A percentile compares a stretch with the other conserved stretches of the same genome.
Evolutionary conservation across 75 land plant species (phyloP).

Genomic region (Pinus tabuliformis): DNA sequence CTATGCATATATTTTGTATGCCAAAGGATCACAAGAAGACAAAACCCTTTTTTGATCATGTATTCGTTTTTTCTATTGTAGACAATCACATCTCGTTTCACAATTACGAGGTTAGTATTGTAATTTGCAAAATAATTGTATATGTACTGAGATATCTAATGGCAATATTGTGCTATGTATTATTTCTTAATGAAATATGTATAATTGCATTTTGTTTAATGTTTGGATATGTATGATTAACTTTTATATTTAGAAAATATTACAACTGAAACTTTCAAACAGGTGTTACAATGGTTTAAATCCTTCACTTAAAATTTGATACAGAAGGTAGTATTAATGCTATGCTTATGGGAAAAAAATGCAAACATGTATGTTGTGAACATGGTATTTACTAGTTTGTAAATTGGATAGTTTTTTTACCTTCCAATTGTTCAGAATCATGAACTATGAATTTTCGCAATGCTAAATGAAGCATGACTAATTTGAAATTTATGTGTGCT

Average conservation of each 20-base stretch:
- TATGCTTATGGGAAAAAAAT: no score
- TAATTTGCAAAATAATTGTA: background rate
- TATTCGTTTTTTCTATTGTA: slow-evolving; percentile 79
- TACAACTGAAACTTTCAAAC: background rate
- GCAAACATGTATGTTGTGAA: no score
- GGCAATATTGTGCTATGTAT: background rate
- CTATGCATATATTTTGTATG: slow-evolving; percentile 70
- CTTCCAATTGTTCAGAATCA: no score
- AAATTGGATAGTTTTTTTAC: no score
- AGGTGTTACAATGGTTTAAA: no score
- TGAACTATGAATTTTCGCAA: no score
- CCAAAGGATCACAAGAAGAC: slow-evolving; percentile 91
- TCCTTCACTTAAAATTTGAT: no score
- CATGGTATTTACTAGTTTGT: no score
- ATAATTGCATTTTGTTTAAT: background rate
- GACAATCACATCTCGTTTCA: slow-evolving; percentile 98
- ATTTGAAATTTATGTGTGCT: no score
- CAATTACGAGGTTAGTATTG: slow-evolving; percentile 71
- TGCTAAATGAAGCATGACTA: no score
- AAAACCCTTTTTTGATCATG: slow-evolving; percentile 94
- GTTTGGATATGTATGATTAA: background rate
- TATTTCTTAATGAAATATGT: background rate
- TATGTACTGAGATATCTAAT: background rate
- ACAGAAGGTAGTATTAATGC: no score
- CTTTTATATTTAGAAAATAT: background rate